Percentiles rank a stretch among this genome's conserved stretches.
These are phyloP conservation scores for Fusarium sacchari DNA, from an alignment of 2,329 filamentous ascomycete species.

Conservation along the genomic window DNA sequence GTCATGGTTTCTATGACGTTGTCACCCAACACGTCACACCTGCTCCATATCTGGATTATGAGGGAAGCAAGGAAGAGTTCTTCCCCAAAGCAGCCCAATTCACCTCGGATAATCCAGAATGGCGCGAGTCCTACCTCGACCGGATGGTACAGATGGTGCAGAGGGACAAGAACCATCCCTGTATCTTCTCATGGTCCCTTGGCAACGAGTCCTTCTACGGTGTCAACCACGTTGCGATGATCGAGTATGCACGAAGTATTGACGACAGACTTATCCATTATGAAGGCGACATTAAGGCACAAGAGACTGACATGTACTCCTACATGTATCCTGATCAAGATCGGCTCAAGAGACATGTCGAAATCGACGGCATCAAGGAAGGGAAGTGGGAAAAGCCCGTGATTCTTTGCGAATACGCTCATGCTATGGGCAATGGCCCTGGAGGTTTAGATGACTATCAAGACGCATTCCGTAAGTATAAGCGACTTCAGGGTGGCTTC, in stretches of 20 bases:
- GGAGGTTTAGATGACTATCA: slow-evolving; percentile 4
- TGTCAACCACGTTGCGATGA: slow-evolving; percentile 8
- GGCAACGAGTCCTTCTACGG: slow-evolving; percentile 15
- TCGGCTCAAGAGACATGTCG: not conserved
- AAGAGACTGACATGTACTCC: slow-evolving; percentile 13
- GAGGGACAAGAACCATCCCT: slow-evolving; percentile 15
- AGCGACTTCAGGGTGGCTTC: slow-evolving; percentile 8
- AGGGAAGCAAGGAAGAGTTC: slow-evolving; percentile 15
- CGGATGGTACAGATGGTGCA: slow-evolving; percentile 12
- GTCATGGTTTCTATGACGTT: slow-evolving; percentile 9
- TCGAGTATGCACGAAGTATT: slow-evolving; percentile 3
- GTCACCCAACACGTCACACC: slow-evolving; percentile 6
- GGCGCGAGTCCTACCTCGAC: not conserved
- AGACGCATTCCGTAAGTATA: not conserved
- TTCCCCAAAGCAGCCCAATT: slow-evolving; percentile 14
- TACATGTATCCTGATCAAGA: slow-evolving; percentile 21
- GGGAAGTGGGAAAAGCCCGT: slow-evolving; percentile 6
- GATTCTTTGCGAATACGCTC: slow-evolving; percentile 15
- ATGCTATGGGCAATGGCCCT: slow-evolving; percentile 1
- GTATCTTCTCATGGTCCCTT: slow-evolving; percentile 10
- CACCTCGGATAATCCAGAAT: slow-evolving; percentile 11
- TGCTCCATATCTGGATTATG: slow-evolving; percentile 8
- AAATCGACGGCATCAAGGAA: not conserved
- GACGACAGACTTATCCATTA: slow-evolving; percentile 13
- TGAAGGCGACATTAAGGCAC: slow-evolving; percentile 15